phyloP scores from a whole-genome alignment of 1,284 basidiomycete genomes.

The Neotropicomus parvogracilis region DNA sequence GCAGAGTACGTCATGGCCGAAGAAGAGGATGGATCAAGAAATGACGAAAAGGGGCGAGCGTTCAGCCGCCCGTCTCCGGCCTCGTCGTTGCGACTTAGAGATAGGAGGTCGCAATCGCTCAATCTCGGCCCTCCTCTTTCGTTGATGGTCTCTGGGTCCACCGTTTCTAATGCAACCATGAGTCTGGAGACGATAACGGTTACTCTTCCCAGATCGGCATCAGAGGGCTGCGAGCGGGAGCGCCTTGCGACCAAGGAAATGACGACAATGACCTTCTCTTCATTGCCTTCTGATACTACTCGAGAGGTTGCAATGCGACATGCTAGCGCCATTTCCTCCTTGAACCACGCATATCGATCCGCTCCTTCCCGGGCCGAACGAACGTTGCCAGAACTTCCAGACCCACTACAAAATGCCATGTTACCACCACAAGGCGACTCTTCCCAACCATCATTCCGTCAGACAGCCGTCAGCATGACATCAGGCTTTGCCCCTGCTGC shows the following conservation, averaged over 20 bases:
- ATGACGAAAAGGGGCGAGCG: slow-evolving; percentile 32
- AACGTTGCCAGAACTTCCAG: slow-evolving; percentile 34
- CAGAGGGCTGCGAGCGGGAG: slow-evolving; percentile 28
- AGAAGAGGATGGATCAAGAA: slow-evolving; percentile 43
- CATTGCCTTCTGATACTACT: slow-evolving; percentile 19
- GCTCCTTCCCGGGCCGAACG: slow-evolving; percentile 22
- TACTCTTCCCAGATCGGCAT: slow-evolving; percentile 29
- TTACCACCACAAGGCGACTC: slow-evolving; percentile 18
- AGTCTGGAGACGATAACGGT: slow-evolving; percentile 33
- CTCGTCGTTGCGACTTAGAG: slow-evolving; percentile 38
- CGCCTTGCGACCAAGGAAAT: slow-evolving; percentile 20
- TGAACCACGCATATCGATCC: slow-evolving; percentile 11
- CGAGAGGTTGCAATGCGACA: slow-evolving; percentile 15
- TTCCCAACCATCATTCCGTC: slow-evolving; percentile 41
- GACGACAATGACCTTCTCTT: slow-evolving; percentile 18
- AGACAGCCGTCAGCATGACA: slow-evolving; percentile 69
- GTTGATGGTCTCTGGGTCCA: slow-evolving; percentile 28
- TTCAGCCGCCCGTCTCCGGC: slow-evolving; percentile 26
- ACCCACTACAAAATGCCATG: slow-evolving; percentile 25
- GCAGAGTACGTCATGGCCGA: slow-evolving; percentile 54
- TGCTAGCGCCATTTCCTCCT: slow-evolving; percentile 12
- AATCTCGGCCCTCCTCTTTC: slow-evolving; percentile 40
- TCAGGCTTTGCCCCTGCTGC: slow-evolving; percentile 63
- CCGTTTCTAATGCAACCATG: slow-evolving; percentile 29
- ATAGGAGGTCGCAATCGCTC: slow-evolving; percentile 62